Conservation (phyloP, 768 basidiomycete genomes). For the Amylocystis lapponica region DNA sequence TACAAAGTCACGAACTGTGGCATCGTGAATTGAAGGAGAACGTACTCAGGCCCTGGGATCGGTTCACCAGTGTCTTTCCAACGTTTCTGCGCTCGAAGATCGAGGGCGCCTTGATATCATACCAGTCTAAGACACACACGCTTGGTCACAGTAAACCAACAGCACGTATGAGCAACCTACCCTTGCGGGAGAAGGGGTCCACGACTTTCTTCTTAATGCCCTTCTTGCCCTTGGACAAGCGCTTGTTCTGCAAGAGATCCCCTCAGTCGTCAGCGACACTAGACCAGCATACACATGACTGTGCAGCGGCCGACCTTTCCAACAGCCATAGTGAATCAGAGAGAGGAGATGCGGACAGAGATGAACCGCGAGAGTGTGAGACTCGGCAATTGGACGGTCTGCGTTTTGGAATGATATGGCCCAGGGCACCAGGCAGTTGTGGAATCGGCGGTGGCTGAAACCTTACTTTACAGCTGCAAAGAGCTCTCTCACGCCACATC, state of each 20-base stretch:
- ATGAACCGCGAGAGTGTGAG: slow-evolving; percentile 33
- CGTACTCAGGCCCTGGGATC: slow-evolving; percentile 96
- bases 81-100: slow-evolving; percentile 96
- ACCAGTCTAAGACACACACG: slow-evolving; percentile 69
- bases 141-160: neutral
- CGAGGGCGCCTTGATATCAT: slow-evolving; percentile 97
- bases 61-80: slow-evolving; percentile 98
- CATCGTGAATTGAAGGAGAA: slow-evolving; percentile 17
- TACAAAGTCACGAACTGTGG: slow-evolving; percentile 9
- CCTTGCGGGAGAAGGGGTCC: slow-evolving; percentile 99
- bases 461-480: slow-evolving; percentile 51
- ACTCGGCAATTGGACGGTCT: slow-evolving; percentile 46
- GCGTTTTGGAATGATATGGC: slow-evolving; percentile 36
- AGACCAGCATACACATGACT: too few relatives aligned
- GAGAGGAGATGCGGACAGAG: slow-evolving; percentile 30
- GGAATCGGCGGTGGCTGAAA: slow-evolving; percentile 49
- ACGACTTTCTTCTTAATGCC: slow-evolving; percentile 99
- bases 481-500: slow-evolving; percentile 37
- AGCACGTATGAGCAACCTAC: slow-evolving; percentile 35
- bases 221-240: slow-evolving; percentile 97
- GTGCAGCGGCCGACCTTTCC: slow-evolving; percentile 60
- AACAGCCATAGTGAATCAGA: slow-evolving; percentile 67
- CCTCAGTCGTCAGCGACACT: neutral
- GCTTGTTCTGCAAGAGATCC: slow-evolving; percentile 72
- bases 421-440: slow-evolving; percentile 12